Conservation (phyloP, 176 grass and related monocot species). For the Otatea glauca region DNA sequence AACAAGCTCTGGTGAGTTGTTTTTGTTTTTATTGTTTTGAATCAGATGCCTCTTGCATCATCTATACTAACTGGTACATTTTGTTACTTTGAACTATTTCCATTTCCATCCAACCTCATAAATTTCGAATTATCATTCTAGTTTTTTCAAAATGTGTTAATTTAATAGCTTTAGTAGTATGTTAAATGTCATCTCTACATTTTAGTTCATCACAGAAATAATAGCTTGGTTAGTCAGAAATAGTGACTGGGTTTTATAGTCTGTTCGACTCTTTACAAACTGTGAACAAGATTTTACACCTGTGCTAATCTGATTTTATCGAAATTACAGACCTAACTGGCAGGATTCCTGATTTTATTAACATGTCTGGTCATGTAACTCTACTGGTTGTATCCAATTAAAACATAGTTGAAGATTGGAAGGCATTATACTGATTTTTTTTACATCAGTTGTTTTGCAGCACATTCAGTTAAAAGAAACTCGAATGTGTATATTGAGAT, state of each 20-base stretch:
- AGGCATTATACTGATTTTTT: constrained; percentile 13
- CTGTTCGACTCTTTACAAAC: not conserved
- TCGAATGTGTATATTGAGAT: constrained; percentile 40
- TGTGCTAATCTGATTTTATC: not conserved
- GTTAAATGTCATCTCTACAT: not conserved
- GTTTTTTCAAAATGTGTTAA: not conserved
- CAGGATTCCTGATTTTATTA: constrained; percentile 14
- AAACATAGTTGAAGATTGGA: constrained; percentile 12
- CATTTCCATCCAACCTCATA: constrained; percentile 24
- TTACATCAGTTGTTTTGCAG: constrained; percentile 40
- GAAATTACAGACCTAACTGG: not conserved
- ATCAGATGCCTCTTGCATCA: not conserved
- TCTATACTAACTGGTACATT: constrained; percentile 13
- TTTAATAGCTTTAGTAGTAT: constrained; percentile 24
- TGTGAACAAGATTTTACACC: constrained; percentile 18
- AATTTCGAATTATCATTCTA: not conserved
- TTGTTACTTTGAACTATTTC: constrained; percentile 24
- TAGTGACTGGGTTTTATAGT: constrained; percentile 1
- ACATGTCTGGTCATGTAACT: not conserved
- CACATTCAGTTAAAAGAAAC: constrained; percentile 20
- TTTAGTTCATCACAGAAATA: constrained; percentile 27
- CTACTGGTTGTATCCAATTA: constrained; percentile 2
- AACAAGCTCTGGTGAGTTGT: constrained; percentile 42
- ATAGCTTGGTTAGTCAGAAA: constrained; percentile 7
- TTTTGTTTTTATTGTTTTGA: not conserved